These are phyloP conservation scores for Candida easanensis DNA, from an alignment of 805 yeast species.

Conservation along the genomic window DNA sequence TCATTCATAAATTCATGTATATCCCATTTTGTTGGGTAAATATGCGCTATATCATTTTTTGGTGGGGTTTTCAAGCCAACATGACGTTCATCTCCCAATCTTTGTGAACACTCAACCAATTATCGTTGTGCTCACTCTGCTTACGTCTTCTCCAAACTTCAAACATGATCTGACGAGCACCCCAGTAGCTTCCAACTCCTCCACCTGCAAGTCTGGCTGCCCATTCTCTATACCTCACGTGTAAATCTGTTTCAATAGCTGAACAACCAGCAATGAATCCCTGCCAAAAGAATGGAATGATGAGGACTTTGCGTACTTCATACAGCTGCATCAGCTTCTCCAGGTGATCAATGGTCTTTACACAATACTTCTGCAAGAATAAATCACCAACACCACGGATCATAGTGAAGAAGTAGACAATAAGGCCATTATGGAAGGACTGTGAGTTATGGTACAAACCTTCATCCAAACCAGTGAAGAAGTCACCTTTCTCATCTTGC, in stretches of 20 bases:
- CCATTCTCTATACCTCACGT: conserved; percentile 71
- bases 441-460: conserved; percentile 77
- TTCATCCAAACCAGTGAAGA: conserved; percentile 43
- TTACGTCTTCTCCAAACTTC: conserved; percentile 82
- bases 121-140: conserved; percentile 53
- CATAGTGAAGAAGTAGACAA: conserved; percentile 68
- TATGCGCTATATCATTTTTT: neutral
- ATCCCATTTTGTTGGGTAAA: conserved; percentile 3
- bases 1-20: too few species aligned
- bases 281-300: conserved; percentile 83
- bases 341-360: conserved; percentile 58
- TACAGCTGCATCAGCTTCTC: conserved; percentile 59
- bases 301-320: conserved; percentile 45
- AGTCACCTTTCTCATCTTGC: conserved; percentile 31
- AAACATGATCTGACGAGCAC: conserved; percentile 77
- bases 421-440: conserved; percentile 72
- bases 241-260: conserved; percentile 55
- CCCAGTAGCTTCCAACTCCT: conserved; percentile 81
- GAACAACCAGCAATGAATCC: conserved; percentile 88
- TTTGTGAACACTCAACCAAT: conserved; percentile 75
- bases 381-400: conserved; percentile 53
- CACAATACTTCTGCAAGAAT: conserved; percentile 60
- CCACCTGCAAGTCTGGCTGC: conserved; percentile 42
- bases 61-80: conserved; percentile 43
- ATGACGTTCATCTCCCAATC: conserved; percentile 87